phyloP scores from a whole-genome alignment of 331 rosid species.

The Malus hybrid region DNA sequence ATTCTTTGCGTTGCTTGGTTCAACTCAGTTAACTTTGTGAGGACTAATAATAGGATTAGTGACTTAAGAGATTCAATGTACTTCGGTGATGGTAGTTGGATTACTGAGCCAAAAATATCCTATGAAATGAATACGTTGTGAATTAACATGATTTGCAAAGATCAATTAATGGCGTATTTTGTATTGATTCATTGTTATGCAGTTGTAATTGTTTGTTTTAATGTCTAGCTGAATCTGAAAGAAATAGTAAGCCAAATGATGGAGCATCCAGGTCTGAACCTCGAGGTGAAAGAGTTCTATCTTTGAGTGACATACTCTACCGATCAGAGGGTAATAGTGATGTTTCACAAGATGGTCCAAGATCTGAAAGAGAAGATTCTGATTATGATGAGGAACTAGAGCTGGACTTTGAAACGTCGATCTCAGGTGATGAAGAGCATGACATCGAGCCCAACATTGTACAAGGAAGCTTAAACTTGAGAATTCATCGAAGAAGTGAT shows the following conservation, averaged over 20 bases:
- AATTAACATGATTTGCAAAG: background rate
- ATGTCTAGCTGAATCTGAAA: slow-evolving; percentile 71
- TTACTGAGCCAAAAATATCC: background rate
- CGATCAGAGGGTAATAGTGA: slow-evolving; percentile 78
- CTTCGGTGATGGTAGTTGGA: background rate
- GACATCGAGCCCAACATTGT: slow-evolving; percentile 68
- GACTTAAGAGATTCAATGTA: background rate
- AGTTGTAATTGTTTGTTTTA: slow-evolving; percentile 21
- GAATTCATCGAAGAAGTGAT: slow-evolving; percentile 74
- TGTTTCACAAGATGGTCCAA: slow-evolving; percentile 76
- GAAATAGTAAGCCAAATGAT: slow-evolving; percentile 44
- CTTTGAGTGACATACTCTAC: slow-evolving; percentile 79
- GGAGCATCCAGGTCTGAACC: slow-evolving; percentile 55
- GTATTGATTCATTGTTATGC: slow-evolving; percentile 6
- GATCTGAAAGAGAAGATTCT: slow-evolving; percentile 92
- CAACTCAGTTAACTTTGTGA: background rate
- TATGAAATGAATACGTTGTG: background rate
- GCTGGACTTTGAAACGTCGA: slow-evolving; percentile 80
- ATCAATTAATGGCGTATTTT: background rate
- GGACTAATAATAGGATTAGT: background rate
- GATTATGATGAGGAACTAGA: slow-evolving; percentile 92
- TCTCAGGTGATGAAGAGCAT: slow-evolving; percentile 80
- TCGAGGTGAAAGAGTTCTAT: slow-evolving; percentile 59
- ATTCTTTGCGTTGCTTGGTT: background rate
- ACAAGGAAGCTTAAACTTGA: slow-evolving; percentile 82